These are phyloP conservation scores for Aquanectria penicillioides DNA, from an alignment of 2,329 filamentous ascomycete species.

Conservation along the genomic window DNA sequence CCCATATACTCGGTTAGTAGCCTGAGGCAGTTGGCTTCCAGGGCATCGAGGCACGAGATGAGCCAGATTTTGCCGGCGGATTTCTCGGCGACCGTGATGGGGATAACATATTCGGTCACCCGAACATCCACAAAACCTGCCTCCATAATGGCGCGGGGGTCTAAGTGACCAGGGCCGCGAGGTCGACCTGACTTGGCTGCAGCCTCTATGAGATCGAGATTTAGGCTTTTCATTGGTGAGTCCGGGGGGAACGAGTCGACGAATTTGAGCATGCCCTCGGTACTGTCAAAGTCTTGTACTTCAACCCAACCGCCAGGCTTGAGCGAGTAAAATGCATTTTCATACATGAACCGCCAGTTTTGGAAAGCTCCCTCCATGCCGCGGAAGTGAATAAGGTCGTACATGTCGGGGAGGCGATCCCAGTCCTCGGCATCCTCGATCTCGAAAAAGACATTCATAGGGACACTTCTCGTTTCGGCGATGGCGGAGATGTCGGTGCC, in stretches of 20 bases:
- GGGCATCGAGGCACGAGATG: conserved; percentile 59
- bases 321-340: conserved; percentile 61
- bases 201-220: conserved; percentile 54
- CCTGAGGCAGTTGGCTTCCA: conserved; percentile 61
- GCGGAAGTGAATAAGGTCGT: conserved; percentile 67
- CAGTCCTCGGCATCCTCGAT: conserved; percentile 70
- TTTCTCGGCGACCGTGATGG: conserved; percentile 56
- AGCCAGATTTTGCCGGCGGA: conserved; percentile 65
- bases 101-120: conserved; percentile 59
- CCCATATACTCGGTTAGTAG: conserved; percentile 63
- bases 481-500: conserved; percentile 69
- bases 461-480: conserved; percentile 63
- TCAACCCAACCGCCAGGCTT: conserved; percentile 69
- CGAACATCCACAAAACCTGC: conserved; percentile 63
- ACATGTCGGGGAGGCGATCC: conserved; percentile 61
- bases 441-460: conserved; percentile 69
- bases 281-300: conserved; percentile 62
- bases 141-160: conserved; percentile 55
- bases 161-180: conserved; percentile 57
- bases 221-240: conserved; percentile 56
- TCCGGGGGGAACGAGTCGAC: conserved; percentile 53
- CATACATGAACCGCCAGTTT: conserved; percentile 66
- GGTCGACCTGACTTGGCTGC: conserved; percentile 56
- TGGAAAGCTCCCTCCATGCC: conserved; percentile 65
- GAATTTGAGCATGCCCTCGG: conserved; percentile 48